Percentiles rank a stretch among this genome's conserved stretches.
phyloP scores from a whole-genome alignment of 2,329 filamentous ascomycete species.

The Trichoderma gracile region DNA sequence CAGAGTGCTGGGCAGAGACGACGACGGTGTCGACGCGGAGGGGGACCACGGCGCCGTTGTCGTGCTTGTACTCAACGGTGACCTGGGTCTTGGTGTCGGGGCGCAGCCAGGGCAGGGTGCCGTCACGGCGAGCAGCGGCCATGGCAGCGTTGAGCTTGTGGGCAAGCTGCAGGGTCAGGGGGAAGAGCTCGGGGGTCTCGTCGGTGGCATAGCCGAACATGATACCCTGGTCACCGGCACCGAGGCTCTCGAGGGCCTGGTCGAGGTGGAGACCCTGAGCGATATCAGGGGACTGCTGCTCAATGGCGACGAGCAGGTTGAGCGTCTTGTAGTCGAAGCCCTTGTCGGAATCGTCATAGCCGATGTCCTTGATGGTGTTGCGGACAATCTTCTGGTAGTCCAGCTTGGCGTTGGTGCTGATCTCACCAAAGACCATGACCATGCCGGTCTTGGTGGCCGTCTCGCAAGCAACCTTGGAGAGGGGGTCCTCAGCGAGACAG shows the following conservation, averaged over 20 bases:
- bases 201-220: slow-evolving; percentile 99
- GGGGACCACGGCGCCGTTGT: slow-evolving; percentile 89
- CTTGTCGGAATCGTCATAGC: slow-evolving; percentile 95
- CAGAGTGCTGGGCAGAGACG: slow-evolving; percentile 90
- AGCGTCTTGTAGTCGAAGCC: slow-evolving; percentile 99
- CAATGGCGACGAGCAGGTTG: slow-evolving; percentile 97
- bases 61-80: slow-evolving; percentile 97
- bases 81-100: slow-evolving; percentile 99
- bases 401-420: slow-evolving; percentile 91
- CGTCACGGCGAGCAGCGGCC: slow-evolving; percentile 84
- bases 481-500: slow-evolving; percentile 88
- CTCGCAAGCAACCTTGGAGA: slow-evolving; percentile 99
- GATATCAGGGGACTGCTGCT: slow-evolving; percentile 98
- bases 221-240: slow-evolving; percentile 99
- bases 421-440: slow-evolving; percentile 99
- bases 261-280: slow-evolving; percentile 99
- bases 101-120: slow-evolving; percentile 87
- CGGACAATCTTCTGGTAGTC: slow-evolving; percentile 99
- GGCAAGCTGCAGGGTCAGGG: slow-evolving; percentile 87
- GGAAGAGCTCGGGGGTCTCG: slow-evolving; percentile 96
- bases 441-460: slow-evolving; percentile 99
- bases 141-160: slow-evolving; percentile 98
- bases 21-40: slow-evolving; percentile 94
- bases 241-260: slow-evolving; percentile 93
- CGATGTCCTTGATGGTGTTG: slow-evolving; percentile 94